These are phyloP conservation scores for Serendipita sp. DNA, from an alignment of 768 basidiomycete species.

Conservation along the genomic window DNA sequence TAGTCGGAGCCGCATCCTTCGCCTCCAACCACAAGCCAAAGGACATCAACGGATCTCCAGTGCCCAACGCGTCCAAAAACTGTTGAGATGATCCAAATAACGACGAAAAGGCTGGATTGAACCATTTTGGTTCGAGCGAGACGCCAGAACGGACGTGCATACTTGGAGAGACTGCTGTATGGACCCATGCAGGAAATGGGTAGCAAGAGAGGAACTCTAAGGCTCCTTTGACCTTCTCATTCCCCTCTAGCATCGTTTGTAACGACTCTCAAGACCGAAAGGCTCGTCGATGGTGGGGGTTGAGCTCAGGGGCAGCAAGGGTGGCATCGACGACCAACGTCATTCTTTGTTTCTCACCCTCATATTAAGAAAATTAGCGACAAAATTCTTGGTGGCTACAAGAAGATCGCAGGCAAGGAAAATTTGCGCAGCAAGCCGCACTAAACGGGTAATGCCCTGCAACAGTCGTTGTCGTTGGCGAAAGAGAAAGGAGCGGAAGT, in stretches of 20 bases:
- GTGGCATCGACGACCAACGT: too few species aligned
- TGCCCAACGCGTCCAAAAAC: not conserved
- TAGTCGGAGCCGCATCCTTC: too few species aligned
- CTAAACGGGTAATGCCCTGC: too few species aligned
- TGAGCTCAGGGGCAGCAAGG: too few species aligned
- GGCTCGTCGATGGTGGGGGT: not conserved
- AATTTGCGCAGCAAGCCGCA: too few species aligned
- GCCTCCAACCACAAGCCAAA: too few species aligned
- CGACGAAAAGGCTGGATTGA: not conserved
- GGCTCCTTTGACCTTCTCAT: not conserved
- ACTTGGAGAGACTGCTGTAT: not conserved
- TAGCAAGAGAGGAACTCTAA: not conserved
- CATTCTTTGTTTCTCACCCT: not conserved
- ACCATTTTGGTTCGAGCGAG: not conserved
- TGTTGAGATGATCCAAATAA: not conserved
- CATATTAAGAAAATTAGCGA: too few species aligned
- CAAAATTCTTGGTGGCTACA: too few species aligned
- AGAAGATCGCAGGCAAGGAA: too few species aligned
- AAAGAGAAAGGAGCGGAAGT: too few species aligned
- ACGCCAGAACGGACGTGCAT: not conserved
- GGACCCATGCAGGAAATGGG: slow-evolving; percentile 1
- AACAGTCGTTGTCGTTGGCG: too few species aligned
- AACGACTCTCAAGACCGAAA: not conserved
- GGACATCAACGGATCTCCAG: not conserved
- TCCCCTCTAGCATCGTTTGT: not conserved